These are phyloP conservation scores for Mycosphaerella sp. DNA, from an alignment of 2,329 filamentous ascomycete species.

Conservation along the genomic window DNA sequence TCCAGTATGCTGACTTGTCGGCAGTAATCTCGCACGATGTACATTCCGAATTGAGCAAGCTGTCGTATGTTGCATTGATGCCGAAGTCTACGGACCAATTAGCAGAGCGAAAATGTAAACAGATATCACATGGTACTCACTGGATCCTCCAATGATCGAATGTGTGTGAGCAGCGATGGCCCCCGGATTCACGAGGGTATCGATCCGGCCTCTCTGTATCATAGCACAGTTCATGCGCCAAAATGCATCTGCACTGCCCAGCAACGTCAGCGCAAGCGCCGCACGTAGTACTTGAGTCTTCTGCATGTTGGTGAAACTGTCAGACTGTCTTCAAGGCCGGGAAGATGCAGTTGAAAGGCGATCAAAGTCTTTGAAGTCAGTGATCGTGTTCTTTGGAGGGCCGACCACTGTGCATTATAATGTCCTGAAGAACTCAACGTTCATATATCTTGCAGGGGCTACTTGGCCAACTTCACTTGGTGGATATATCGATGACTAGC, in stretches of 20 bases:
- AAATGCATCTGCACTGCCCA: slow-evolving; percentile 29
- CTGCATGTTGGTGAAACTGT: slow-evolving; percentile 12
- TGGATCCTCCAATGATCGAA: slow-evolving; percentile 32
- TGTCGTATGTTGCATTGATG: slow-evolving; percentile 54
- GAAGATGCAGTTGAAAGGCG: not conserved
- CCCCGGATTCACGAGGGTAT: slow-evolving; percentile 33
- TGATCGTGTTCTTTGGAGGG: not conserved
- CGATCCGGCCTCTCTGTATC: slow-evolving; percentile 34
- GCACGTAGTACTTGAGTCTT: not conserved
- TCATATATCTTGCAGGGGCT: not conserved
- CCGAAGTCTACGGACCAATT: slow-evolving; percentile 47
- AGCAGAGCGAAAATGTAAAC: not conserved
- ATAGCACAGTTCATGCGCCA: slow-evolving; percentile 34
- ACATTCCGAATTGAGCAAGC: slow-evolving; percentile 54
- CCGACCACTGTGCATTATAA: not conserved
- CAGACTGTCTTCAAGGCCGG: not conserved
- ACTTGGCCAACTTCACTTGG: not conserved
- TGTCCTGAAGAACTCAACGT: not conserved
- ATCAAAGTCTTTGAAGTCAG: not conserved
- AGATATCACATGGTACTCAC: slow-evolving; percentile 17
- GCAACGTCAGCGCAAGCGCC: slow-evolving; percentile 12
- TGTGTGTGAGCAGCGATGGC: slow-evolving; percentile 31
- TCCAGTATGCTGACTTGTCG: slow-evolving; percentile 37
- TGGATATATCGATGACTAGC: not conserved
- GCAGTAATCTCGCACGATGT: slow-evolving; percentile 31